Percentiles rank a stretch among this genome's conserved stretches.
These are phyloP conservation scores for Nannochloropsis salina DNA, from an alignment of 108 stramenopile genomes.

Conservation along the genomic window DNA sequence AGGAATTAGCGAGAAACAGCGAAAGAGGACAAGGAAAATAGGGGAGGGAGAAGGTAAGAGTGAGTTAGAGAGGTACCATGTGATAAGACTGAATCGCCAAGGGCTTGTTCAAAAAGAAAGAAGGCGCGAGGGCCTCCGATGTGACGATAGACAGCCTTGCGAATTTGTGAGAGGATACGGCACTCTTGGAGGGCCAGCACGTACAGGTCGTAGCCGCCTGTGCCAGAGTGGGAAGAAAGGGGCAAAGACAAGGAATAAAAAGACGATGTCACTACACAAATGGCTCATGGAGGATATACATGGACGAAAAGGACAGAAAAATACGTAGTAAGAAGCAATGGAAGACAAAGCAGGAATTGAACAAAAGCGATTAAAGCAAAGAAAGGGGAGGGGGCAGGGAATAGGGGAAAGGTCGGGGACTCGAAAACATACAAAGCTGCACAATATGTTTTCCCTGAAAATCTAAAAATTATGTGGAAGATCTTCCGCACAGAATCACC, in stretches of 20 bases:
- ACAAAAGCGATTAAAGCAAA: neutral
- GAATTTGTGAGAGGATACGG: neutral
- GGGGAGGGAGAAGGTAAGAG: neutral
- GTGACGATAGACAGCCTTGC: neutral
- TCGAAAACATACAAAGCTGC: too few relatives aligned
- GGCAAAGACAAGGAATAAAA: neutral
- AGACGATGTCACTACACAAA: too few relatives aligned
- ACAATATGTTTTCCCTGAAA: too few relatives aligned
- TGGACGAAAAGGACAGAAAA: too few relatives aligned
- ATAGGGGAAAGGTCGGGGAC: neutral
- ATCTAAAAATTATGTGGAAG: too few relatives aligned
- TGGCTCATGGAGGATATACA: too few relatives aligned
- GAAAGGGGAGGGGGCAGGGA: neutral
- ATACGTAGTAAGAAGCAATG: too few relatives aligned
- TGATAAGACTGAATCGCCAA: neutral
- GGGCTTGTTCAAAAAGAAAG: neutral
- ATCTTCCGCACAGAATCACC: too few relatives aligned
- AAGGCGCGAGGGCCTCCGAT: neutral
- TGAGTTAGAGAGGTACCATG: neutral
- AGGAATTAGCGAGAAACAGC: neutral
- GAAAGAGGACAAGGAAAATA: neutral
- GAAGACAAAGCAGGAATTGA: too few relatives aligned
- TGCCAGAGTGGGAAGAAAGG: neutral
- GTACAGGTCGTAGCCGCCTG: constrained; percentile 17
- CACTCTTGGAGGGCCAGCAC: neutral